Base-by-base conservation (phyloP, 768 basidiomycete genomes). In the Chalciporus sphaerocephalus region DNA sequence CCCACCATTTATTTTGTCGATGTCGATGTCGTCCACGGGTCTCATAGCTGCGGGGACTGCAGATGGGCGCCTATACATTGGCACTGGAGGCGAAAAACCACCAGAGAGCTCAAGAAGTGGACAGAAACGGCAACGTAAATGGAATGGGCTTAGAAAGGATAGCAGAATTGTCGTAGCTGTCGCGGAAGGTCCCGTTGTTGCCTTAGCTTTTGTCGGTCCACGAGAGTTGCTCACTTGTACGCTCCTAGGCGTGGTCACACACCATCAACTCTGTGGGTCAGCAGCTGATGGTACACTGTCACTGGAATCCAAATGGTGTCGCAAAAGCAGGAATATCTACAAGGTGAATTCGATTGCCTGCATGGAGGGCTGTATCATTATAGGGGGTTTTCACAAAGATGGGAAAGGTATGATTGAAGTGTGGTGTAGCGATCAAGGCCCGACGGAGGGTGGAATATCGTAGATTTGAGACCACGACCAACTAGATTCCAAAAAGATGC, bases 131-230 rank as follows among this genome's bases (percentile, higher is more conserved):
- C 70, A 70, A 27, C 76, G 80, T 47, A 85, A 79, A 55, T 92
- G 90, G 88, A 78, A 80, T 48, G 89, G 90, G 2, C 66, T 90
- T 18, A 70, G 72, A 38, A 62, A 59, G 20, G 71, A 75, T 1
- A 71, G 72, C 35, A 74, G 74, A 17, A 39, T 73, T 33, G 55
- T 75, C 22, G 51, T 67, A 34, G 75, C 81, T 45, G 70, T 81
- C 15, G 84, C 83, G 2, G 78, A 85, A 47, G 89, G 88, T 1
- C 89, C 89, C 18, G 68, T 92, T 22, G 85, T 87, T 36, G 78
- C 79, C 9, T 50, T 86, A 56, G 62, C 71, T 18, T 86, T 87
- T 56, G 60, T 69, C 8, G 70, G 68, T 16, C 47, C 76, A 1
- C 66, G 69, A 33, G 66, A 61, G 25, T 59, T 88, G 41, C 61